phyloP scores from a whole-genome alignment of 371 early-diverging fungal genomes.

The Rhizopus sp. region DNA sequence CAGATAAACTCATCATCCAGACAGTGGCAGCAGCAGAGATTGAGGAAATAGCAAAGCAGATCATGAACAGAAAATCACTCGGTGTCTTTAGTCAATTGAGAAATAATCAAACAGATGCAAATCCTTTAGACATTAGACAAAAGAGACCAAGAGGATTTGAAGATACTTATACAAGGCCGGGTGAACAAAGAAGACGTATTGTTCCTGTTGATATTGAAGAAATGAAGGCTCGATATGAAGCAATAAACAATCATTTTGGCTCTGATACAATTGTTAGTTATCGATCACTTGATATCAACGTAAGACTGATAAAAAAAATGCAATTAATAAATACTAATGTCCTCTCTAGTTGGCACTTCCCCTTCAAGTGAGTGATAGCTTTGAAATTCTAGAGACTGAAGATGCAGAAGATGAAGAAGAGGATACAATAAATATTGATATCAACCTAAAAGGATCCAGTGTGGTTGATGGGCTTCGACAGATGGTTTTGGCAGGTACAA shows the following conservation, averaged over 20 bases:
- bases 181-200: constrained; percentile 35
- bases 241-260: constrained; percentile 19
- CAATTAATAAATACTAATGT: neutral
- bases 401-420: neutral
- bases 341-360: constrained; percentile 10
- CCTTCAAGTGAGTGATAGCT: neutral
- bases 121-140: constrained; percentile 43
- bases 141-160: constrained; percentile 9
- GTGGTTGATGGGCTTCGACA: constrained; percentile 53
- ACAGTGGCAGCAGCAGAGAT: constrained; percentile 34
- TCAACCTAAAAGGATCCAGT: constrained; percentile 48
- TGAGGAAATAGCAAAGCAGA: constrained; percentile 30
- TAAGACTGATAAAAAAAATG: constrained; percentile 5
- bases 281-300: constrained; percentile 18
- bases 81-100: constrained; percentile 45
- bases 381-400: neutral
- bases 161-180: constrained; percentile 14
- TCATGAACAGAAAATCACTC: constrained; percentile 41
- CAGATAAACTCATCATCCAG: neutral
- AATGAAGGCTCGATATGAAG: constrained; percentile 17
- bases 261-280: constrained; percentile 2
- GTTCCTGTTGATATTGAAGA: constrained; percentile 25
- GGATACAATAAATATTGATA: constrained; percentile 16
- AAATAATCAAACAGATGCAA: constrained; percentile 49
- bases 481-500: constrained; percentile 38